Base-by-base conservation (phyloP, 768 basidiomycete species). In the Kwoniella mangroviensis region DNA sequence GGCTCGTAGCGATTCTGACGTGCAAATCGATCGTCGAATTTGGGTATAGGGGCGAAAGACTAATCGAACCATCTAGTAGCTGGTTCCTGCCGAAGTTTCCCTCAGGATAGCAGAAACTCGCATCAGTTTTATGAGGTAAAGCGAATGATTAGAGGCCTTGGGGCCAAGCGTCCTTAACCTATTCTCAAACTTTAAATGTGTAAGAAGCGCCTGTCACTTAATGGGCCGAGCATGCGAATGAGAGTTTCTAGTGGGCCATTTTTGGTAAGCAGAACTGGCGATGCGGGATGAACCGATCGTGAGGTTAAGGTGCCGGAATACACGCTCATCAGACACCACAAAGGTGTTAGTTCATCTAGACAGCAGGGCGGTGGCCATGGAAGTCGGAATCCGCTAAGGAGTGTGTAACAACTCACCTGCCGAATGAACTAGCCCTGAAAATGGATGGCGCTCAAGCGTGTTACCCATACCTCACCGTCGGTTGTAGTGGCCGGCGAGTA, bases 1-100 rank as follows among this genome's bases (percentile, higher is more conserved):
- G 90, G 91, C 89, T 90, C 89, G 89, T 90, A 92, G 91, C 90
- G 89, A 90, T 92, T 91, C 91, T 92, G 91, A 92, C 90, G 89
- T 92, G 91, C 91, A n/a, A 92, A 91, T 92, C 90, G 89, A 91
- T 92, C 89, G 90, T 92, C 89, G 86, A 90, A 92, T 90, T 90
- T 91, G 91, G 90, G 90, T 91, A 91, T 92, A n/a, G n/a, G 91
- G 91, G 91, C 89, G 89, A 92, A 92, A 34, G 91, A 92, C 91
- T 90, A 91, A 91, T 92, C 90, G 90, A 77, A 91, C 90, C 90
- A 90, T 91, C 87, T 90, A 91, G 90, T 91, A 90, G 90, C 90
- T 91, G 90, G 90, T 91, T 91, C 90, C 90, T 89, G 88, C 89
- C n/a, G 89, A 90, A 34, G 34, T 34, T 34, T 34, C 34, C 64